Evolutionary conservation across 2,329 filamentous ascomycete species (phyloP), one percentile per base, ranked within the genome.

Genomic region (Xylariaceae sp.): DNA sequence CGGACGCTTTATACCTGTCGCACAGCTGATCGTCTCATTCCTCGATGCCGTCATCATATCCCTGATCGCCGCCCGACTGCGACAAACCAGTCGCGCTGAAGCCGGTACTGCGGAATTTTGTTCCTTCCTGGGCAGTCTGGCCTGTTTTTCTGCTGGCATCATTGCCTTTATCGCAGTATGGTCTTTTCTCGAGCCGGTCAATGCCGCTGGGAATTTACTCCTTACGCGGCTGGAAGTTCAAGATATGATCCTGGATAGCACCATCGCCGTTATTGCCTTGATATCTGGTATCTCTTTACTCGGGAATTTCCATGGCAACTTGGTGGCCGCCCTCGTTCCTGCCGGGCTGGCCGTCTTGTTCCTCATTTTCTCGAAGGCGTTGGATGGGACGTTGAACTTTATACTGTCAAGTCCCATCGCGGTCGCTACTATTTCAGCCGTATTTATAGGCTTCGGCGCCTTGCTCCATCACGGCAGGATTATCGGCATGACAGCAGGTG

Each of bases 1-100:
- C 47, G 68, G 70, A 50, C 61, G 66, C 29, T 53, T 68, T 12
- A 64, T 63, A 43, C 68, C 69, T 12, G 55, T 71, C 1, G 65
- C 63, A 2, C 68, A 71, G 48, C 34, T 67, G 30, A 45, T 63
- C 19, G 56, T 58, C 48, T 53, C 68, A n/a, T 55, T 56, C 12
- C 55, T 71, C 12, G 70, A 73, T 46, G 66, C 70, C 12, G 44
- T 62, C 6, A 55, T 71, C n/a, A 53, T 73, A 19, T 60, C 55
- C 2, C 60, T 62, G 11, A 51, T 68, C 4, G 63, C 63, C 11
- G 35, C 8, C 8, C 63, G 56, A 44, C 51, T 71, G 6, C 62
- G 66, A 2, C 67, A 68, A 37, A 51, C 62, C 11, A 58, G 50
- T n/a, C 61, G 66, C 12, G 62, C 65, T n/a, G 60, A 51, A 53